Evolutionary conservation across 1,284 basidiomycete species (phyloP).

Genomic region (Veloboletus limbatus): DNA sequence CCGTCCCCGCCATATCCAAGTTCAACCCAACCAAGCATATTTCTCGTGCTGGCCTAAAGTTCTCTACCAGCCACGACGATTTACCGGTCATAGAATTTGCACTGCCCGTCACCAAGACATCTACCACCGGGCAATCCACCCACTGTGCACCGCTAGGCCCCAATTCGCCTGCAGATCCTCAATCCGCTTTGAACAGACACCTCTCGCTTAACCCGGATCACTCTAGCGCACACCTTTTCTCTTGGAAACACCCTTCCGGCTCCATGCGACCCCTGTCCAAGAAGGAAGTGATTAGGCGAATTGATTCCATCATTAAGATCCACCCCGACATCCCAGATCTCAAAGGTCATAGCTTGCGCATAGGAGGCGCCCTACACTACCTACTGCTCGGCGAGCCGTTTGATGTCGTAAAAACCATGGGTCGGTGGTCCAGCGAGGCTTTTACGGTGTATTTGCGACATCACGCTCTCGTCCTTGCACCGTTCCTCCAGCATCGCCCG

Average conservation of each 20-base stretch:
- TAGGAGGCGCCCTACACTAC: constrained; percentile 5
- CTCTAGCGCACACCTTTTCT: background rate
- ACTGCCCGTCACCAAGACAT: background rate
- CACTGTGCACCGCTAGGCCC: background rate
- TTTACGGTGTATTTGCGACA: background rate
- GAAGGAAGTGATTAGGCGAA: background rate
- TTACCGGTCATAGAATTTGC: background rate
- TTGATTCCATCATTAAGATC: background rate
- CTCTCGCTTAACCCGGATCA: background rate
- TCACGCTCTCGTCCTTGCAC: background rate
- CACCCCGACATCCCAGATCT: background rate
- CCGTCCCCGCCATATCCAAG: background rate
- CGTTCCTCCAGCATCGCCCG: background rate
- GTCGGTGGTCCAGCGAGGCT: background rate
- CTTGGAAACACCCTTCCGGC: background rate
- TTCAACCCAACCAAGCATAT: background rate
- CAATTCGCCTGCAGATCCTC: background rate
- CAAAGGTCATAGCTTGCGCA: constrained; percentile 7
- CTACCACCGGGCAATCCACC: background rate
- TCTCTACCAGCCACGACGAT: background rate
- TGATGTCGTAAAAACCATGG: constrained; percentile 7
- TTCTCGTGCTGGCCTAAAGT: rapidly evolving
- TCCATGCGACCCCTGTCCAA: background rate
- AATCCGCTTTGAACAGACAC: background rate
- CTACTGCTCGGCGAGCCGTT: background rate